Conservation (phyloP, 2,329 filamentous ascomycete genomes). For the Colletotrichum viniferum region DNA sequence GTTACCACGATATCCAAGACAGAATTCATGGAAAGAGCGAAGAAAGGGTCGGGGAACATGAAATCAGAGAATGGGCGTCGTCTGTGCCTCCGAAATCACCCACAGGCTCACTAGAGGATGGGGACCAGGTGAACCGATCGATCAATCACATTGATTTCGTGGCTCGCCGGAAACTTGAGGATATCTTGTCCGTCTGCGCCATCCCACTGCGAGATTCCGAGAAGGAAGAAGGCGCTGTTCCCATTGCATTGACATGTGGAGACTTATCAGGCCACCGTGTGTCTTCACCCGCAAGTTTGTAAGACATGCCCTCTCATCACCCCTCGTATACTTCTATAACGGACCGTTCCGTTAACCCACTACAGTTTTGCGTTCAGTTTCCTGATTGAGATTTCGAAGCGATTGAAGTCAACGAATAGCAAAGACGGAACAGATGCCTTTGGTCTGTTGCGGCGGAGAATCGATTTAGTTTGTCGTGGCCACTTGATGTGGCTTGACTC, state of each 20-base stretch:
- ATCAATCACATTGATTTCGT: neutral
- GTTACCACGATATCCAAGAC: too few relatives aligned
- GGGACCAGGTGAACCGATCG: neutral
- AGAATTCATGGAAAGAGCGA: too few relatives aligned
- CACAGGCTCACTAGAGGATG: too few relatives aligned
- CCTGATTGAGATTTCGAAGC: neutral
- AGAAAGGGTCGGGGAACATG: too few relatives aligned
- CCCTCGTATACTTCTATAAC: too few relatives aligned
- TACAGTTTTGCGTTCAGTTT: neutral
- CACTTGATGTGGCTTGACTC: neutral
- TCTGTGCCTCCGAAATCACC: too few relatives aligned
- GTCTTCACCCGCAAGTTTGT: neutral
- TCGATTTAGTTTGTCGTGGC: neutral
- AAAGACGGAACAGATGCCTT: neutral
- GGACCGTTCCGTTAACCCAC: too few relatives aligned
- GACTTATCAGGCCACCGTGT: neutral
- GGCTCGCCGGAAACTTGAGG: neutral
- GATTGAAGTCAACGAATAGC: fast-evolving
- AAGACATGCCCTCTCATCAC: neutral
- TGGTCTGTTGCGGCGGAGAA: neutral
- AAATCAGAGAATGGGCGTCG: too few relatives aligned
- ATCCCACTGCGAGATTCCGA: neutral
- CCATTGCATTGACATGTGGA: neutral
- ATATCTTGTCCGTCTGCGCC: neutral
- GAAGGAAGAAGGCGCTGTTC: neutral